Evolutionary conservation across 192 early-diverging fungal genomes (phyloP).

Genomic region (Umbelopsis isabellina): DNA sequence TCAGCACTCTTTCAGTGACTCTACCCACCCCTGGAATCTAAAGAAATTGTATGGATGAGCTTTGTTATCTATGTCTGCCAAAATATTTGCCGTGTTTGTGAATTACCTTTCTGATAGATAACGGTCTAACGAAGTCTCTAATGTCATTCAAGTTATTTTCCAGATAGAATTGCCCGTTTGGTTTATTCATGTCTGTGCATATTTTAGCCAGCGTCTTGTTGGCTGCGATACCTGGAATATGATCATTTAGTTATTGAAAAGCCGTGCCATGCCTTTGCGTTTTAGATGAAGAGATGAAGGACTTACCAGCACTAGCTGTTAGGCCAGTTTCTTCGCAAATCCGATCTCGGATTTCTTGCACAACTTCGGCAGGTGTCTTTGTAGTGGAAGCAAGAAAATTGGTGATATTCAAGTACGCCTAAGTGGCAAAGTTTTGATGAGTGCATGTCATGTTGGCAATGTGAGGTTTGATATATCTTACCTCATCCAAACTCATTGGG

Average conservation of each 20-base stretch:
- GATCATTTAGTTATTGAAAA: background rate
- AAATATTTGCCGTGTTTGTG: constrained; percentile 12
- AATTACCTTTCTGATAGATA: constrained; percentile 59
- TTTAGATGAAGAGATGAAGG: too few relatives aligned
- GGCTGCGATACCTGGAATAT: constrained; percentile 45
- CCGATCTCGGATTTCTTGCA: constrained; percentile 53
- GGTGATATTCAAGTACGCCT: constrained; percentile 48
- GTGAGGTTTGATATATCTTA: background rate
- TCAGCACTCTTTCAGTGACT: constrained; percentile 57
- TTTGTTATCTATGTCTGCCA: too few relatives aligned
- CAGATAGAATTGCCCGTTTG: constrained; percentile 68
- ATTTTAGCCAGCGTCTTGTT: constrained; percentile 57
- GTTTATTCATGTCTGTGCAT: constrained; percentile 68
- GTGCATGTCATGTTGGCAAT: background rate
- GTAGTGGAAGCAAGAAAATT: constrained; percentile 43
- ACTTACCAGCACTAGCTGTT: constrained; percentile 47
- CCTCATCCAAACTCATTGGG: constrained; percentile 58
- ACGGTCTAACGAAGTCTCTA: constrained; percentile 45
- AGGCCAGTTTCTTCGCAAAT: constrained; percentile 50
- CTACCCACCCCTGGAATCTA: constrained; percentile 51
- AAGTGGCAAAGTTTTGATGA: background rate
- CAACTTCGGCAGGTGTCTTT: constrained; percentile 42
- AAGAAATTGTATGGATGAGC: background rate
- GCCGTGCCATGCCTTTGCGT: background rate
- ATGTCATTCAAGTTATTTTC: constrained; percentile 43